These are phyloP conservation scores for Emergomyces pasteurianus DNA, from an alignment of 2,329 filamentous ascomycete genomes.

Conservation along the genomic window DNA sequence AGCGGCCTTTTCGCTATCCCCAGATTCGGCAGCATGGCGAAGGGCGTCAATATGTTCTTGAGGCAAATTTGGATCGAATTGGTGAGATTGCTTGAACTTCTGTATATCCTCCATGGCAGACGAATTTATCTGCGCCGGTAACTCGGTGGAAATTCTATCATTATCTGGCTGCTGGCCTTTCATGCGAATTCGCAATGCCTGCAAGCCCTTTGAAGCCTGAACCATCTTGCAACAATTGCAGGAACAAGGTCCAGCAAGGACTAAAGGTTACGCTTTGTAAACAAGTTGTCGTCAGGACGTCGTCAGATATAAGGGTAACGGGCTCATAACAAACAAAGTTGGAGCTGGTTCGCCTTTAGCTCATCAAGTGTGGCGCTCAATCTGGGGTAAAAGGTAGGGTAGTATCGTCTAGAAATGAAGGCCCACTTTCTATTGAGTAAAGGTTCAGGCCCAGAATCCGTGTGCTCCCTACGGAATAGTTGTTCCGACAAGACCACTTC, in stretches of 20 bases:
- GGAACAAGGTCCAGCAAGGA: neutral
- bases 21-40: slow-evolving; percentile 41
- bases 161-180: neutral
- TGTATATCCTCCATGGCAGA: neutral
- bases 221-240: neutral
- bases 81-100: slow-evolving; percentile 4
- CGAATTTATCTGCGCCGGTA: neutral
- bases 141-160: neutral
- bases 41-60: slow-evolving; percentile 48
- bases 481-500: neutral
- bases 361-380: neutral
- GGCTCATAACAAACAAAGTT: neutral
- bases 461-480: neutral
- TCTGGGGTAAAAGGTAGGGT: neutral
- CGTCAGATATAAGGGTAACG: neutral
- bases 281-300: neutral
- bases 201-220: neutral
- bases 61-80: slow-evolving; percentile 49
- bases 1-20: slow-evolving; percentile 46
- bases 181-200: neutral
- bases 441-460: neutral
- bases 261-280: neutral
- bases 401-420: neutral
- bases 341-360: neutral
- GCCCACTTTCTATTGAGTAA: neutral